Evolutionary conservation across 495 filamentous ascomycete genomes (phyloP), one percentile per base, ranked within the genome.

Genomic region (Trichoderma erinaceum): DNA sequence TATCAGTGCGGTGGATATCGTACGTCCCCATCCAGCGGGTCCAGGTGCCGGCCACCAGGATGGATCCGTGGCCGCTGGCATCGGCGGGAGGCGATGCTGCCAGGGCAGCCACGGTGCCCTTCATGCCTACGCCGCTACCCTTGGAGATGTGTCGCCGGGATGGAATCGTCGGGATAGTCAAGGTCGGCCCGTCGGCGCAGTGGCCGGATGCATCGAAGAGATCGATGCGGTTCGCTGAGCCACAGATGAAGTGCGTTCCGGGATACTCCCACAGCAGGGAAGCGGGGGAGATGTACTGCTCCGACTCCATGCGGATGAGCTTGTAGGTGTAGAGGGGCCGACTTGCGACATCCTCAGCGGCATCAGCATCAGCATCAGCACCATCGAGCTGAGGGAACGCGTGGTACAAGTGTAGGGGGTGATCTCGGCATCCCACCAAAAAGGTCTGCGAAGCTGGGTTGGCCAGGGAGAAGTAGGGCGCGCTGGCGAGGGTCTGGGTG

Each of bases 1-100:
- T 84, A 0, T 89, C 92, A 4, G 82, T 76, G 1, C 90, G 87
- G 64, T 86, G 82, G 2, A 84, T 77, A 69, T 87, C 91, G 73
- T 96, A 97, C 4, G 97, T 77, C 0, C 89, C 92, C 44, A 97
- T 72, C 70, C 87, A 83, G 16, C 94, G 77, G 7, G 87, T 89
- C 75, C 90, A 90, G 1, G 92, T 97, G 1, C 93, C 95, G 0
- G 91, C 93, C 3, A 91, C 93, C 3, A 96, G 79, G 11, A 44
- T 23, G 41, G 41, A 44, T 10, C 65, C 65, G 13, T 80, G 80
- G 3, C 73, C 73, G 13, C 63, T 71, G 6, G 65, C 65, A 35
- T 65, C 29, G 7, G 75, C 75, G 16, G 71, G 68, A 3, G 78
- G 76, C 46, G 80, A 75, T 2, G 75, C 71, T 1, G 72, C 71